A percentile compares a stretch with the other conserved stretches of the same genome.
These are phyloP conservation scores for Dipteronia dyeriana DNA, from an alignment of 345 rosid species.

Conservation along the genomic window DNA sequence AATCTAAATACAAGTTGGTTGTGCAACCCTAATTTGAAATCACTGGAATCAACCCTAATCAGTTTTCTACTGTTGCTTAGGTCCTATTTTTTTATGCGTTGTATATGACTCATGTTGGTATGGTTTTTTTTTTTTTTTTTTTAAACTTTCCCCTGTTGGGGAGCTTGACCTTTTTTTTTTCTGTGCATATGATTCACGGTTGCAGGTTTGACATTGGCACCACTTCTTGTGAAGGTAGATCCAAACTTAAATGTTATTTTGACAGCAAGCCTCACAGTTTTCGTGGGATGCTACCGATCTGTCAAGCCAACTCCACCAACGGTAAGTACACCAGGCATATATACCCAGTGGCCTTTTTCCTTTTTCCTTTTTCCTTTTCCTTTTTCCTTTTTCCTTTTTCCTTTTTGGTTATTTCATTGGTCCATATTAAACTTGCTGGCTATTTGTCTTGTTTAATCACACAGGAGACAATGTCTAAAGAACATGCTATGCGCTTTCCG, in stretches of 20 bases:
- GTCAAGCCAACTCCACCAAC: slow-evolving; percentile 94
- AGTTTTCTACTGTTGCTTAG: not conserved
- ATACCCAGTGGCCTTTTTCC: not conserved
- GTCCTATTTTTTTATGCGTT: not conserved
- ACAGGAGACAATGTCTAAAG: slow-evolving; percentile 97
- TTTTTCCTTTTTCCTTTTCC: not conserved
- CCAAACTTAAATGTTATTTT: slow-evolving; percentile 89
- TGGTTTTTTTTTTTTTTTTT: not conserved
- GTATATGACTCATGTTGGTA: not conserved
- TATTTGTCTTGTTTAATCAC: slow-evolving; percentile 19
- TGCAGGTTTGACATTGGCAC: slow-evolving; percentile 91
- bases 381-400: not conserved
- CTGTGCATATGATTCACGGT: slow-evolving; percentile 14
- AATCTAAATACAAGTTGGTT: not conserved
- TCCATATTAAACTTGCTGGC: slow-evolving; percentile 9
- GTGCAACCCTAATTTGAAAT: not conserved
- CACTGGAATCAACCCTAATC: not conserved
- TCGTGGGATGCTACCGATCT: slow-evolving; percentile 96
- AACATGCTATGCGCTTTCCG: slow-evolving; percentile 99
- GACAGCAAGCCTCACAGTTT: slow-evolving; percentile 91
- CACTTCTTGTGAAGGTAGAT: slow-evolving; percentile 82
- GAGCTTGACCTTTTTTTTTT: slow-evolving; percentile 11
- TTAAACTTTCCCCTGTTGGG: slow-evolving; percentile 1
- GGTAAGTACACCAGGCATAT: slow-evolving; percentile 37
- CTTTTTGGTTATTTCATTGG: not conserved